Evolutionary conservation across 306 rosid genomes (phyloP), one percentile per base, ranked within the genome.

Genomic region (Prunus mira): DNA sequence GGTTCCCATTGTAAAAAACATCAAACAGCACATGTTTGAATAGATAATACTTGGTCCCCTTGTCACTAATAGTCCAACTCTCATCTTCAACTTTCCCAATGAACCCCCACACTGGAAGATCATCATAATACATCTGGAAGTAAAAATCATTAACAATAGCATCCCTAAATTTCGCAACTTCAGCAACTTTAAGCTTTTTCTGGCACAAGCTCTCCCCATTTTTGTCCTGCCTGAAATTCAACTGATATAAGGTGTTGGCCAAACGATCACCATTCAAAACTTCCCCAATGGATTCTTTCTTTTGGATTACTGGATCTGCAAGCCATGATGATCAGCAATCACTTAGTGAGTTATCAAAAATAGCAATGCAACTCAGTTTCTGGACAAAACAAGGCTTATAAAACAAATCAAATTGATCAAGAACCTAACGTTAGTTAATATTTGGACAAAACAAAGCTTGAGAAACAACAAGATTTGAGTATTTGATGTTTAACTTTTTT

Each of bases 61-160:
- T 81, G 60, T 71, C 85, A 57, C 70, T 79, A 61, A 73, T 41
- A 69, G 64, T 74, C 89, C 81, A 86, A 20, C 77, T 80, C 82
- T 86, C 82, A 51, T 80, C 90, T 75, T 91, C 98, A 66, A 85
- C 74, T 86, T 87, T 88, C 34, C 98, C 96, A 52, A 93, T 20
- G 72, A 87, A 93, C 1, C 93, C 97, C 98, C 97, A 93, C 24
- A 90, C 65, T 10, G 97, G 96, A 79, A 94, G 98, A 75, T 91
- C 96, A 76, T 94, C 97, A 73, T 84, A 83, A 83, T 90, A 94
- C 92, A 91, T 90, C 87, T 94, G 97, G 74, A 87, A 91, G 89
- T 91, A 91, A 86, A 83, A 94, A 0, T 91, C 94, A n/a, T 80
- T 71, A 17, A 62, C 64, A 64, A 94, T 87, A 58, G 93, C 94